Base-by-base conservation (phyloP, 352 stramenopile species). In the Phytophthora vignae region DNA sequence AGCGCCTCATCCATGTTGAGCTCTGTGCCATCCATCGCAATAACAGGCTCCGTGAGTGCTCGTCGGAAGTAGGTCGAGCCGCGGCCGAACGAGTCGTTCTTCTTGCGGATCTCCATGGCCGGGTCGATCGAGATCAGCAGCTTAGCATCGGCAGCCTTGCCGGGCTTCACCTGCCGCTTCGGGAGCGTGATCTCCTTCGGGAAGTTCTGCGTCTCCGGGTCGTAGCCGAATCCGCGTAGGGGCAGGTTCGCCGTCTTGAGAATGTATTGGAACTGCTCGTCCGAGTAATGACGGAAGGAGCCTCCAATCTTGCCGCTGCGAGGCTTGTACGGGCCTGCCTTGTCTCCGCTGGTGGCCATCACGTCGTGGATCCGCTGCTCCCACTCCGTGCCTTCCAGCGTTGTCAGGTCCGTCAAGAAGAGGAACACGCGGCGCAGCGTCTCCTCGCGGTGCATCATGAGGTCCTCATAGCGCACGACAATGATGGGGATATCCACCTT, bases 401-500 rank as follows among this genome's bases (percentile, higher is more conserved):
- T 86, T n/a, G 68, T 70, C 46, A 68, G 60, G 55, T 92, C 85
- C 1, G 77, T 84, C 38, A 96, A 64, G 66, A 96, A 96, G 8
- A 94, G 59, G 54, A 95, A 94, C 38, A 96, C 88, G 1, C 90
- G 87, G 62, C 88, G 85, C 38, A 96, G 42, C 1, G 85, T 95
- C 60, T 96, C 90, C 19, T 83, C 79, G 29, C 86, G 84, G 44
- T 97, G 80, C 53, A 96, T 57, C 15, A 97, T 76, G 3, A 98
- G 65, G 62, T 98, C 92, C 71, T 98, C 95, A 74, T 98, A 98
- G 19, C 94, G 88, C 31, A 98, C 83, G 48, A 98, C 79, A 55
- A 98, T 92, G 71, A 98, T 87, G 7, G 92, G 90, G 42, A 98
- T 90, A 36, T 94, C 88, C n/a, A 91, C 84, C 36, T 93, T 97